Conservation (phyloP, 2,329 filamentous ascomycete species). For the Trichoderma breve region DNA sequence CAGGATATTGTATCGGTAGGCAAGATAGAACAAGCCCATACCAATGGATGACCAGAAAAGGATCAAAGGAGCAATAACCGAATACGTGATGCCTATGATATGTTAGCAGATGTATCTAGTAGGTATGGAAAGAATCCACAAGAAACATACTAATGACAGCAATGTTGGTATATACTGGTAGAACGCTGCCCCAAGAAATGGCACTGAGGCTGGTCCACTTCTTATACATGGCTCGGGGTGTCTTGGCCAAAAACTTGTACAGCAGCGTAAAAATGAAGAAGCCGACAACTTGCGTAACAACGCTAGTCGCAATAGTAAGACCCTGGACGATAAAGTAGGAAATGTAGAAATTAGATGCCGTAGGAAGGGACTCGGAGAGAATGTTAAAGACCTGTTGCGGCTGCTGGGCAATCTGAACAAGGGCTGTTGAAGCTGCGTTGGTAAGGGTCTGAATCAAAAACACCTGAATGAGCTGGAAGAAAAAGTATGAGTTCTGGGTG, state of each 20-base stretch:
- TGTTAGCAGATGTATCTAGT: slow-evolving; percentile 22
- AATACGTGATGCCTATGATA: slow-evolving; percentile 64
- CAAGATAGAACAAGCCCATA: slow-evolving; percentile 75
- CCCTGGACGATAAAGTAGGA: slow-evolving; percentile 86
- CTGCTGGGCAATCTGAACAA: slow-evolving; percentile 59
- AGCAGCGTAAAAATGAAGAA: slow-evolving; percentile 66
- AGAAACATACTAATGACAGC: slow-evolving; percentile 58
- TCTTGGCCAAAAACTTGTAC: slow-evolving; percentile 70
- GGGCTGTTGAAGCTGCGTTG: slow-evolving; percentile 71
- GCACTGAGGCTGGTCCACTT: slow-evolving; percentile 68
- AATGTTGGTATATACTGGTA: slow-evolving; percentile 73
- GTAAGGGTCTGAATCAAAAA: slow-evolving; percentile 84
- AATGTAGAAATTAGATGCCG: slow-evolving; percentile 90
- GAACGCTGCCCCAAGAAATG: slow-evolving; percentile 73
- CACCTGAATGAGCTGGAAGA: slow-evolving; percentile 88
- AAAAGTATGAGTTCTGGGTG: slow-evolving; percentile 89
- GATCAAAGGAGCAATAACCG: slow-evolving; percentile 79
- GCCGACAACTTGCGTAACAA: slow-evolving; percentile 65
- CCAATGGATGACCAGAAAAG: slow-evolving; percentile 77
- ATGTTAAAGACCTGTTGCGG: slow-evolving; percentile 61
- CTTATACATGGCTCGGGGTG: slow-evolving; percentile 73
- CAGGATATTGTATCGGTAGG: slow-evolving; percentile 83
- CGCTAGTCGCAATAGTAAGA: slow-evolving; percentile 69
- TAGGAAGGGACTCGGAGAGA: slow-evolving; percentile 71
- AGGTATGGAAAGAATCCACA: background rate